Base-by-base conservation (phyloP, 2,329 filamentous ascomycete species). In the Zasmidium cellare region DNA sequence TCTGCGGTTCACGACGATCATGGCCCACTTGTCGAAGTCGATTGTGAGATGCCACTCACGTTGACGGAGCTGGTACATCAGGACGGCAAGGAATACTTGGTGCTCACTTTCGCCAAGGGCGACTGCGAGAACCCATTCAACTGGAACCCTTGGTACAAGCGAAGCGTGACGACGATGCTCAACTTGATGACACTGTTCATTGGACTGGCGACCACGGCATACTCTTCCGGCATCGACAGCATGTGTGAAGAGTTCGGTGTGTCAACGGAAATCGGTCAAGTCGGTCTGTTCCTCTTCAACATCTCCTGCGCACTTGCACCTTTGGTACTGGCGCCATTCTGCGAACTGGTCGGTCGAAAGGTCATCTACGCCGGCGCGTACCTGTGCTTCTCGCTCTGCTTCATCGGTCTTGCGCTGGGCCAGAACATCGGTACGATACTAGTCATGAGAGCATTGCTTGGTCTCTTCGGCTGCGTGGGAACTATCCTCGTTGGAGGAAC, bases 151-250 rank as follows among this genome's bases (percentile, higher is more conserved):
- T 72, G 68, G 52, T 72, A 76, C 57, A 82, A 81, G 69, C 70
- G 74, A 3, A 75, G 77, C 62, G 78, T 82, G 61, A 77, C 77
- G 2, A 60, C 73, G 2, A 73, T 81, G 46, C 76, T 82, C 14
- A 80, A 79, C 63, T 61, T 79, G 12, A 82, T 82, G 80, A 82
- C 80, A 1, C 72, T 82, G 9, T 82, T 81, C 69, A 81, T 82
- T 57, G 80, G 80, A 68, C 74, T 82, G 14, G 80, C 80, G n/a
- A 82, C 80, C 5, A 82, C 80, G 2, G 78, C 79, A 11, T 82
- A 82, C 71, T 79, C 75, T 53, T 79, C 79, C 20, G 80, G 79
- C 46, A 79, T 82, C 62, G 65, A 67, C 53, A 70, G 67, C 53
- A 82, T 82, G 80, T 71, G 68, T 12, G 63, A 67, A 31, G 80